A percentile compares a stretch with the other conserved stretches of the same genome.
Conservation (phyloP, 2,329 filamentous ascomycete species). For the Colletotrichum neosansevieriae region DNA sequence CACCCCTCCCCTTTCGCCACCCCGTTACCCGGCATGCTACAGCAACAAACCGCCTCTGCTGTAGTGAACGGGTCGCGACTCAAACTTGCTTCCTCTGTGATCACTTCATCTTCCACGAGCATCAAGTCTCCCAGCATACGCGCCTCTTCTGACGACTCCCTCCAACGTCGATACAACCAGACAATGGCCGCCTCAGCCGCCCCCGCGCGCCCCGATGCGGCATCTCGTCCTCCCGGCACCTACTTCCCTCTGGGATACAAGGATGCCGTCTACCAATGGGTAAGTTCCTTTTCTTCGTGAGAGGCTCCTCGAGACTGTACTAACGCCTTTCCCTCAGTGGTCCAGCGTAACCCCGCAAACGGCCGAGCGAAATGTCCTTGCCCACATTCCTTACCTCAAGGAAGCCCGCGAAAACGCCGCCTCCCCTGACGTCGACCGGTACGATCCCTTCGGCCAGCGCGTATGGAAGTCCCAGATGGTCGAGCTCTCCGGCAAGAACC, state of each 20-base stretch:
- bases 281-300: slow-evolving; percentile 55
- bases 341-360: slow-evolving; percentile 81
- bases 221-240: slow-evolving; percentile 45
- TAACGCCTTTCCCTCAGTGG: slow-evolving; percentile 72
- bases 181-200: slow-evolving; percentile 39
- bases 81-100: slow-evolving; percentile 45
- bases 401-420: slow-evolving; percentile 77
- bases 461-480: slow-evolving; percentile 91
- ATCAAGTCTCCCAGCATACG: slow-evolving; percentile 32
- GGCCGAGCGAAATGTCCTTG: slow-evolving; percentile 90
- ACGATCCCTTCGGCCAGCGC: slow-evolving; percentile 85
- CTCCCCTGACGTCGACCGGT: slow-evolving; percentile 56
- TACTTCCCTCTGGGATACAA: slow-evolving; percentile 92
- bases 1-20: slow-evolving; percentile 39
- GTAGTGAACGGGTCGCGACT: slow-evolving; percentile 58
- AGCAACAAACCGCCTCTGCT: slow-evolving; percentile 54
- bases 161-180: slow-evolving; percentile 34
- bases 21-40: slow-evolving; percentile 57
- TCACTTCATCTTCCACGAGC: slow-evolving; percentile 34
- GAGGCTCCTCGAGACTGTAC: not conserved
- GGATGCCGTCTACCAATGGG: slow-evolving; percentile 92
- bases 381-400: slow-evolving; percentile 85
- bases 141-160: slow-evolving; percentile 25
- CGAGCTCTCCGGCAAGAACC: slow-evolving; percentile 83
- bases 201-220: slow-evolving; percentile 25